Conservation (phyloP, 305 asterid species). For the Fraxinus ornus region DNA sequence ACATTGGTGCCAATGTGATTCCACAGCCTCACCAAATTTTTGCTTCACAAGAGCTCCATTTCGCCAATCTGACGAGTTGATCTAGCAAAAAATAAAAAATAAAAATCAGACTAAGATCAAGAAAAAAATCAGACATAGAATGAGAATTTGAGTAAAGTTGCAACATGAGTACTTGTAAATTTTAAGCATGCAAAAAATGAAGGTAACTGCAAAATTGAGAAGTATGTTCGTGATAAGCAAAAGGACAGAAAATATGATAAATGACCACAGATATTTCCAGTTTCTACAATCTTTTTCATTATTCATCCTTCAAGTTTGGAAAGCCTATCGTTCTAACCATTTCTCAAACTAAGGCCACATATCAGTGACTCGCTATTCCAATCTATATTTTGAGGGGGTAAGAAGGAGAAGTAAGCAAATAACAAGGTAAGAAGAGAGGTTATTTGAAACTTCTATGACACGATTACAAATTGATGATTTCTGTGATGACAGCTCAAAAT, state of each 20-base stretch:
- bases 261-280: not conserved
- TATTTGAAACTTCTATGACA: not conserved
- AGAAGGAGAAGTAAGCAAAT: not conserved
- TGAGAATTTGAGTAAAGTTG: conserved; percentile 11
- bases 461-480: not conserved
- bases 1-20: conserved; percentile 89
- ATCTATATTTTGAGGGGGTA: not conserved
- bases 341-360: not conserved
- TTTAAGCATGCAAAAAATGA: not conserved
- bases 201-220: not conserved
- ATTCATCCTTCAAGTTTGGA: not conserved
- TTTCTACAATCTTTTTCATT: not conserved
- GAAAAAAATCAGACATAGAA: conserved; percentile 8
- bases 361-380: not conserved
- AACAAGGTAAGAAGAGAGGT: not conserved
- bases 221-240: not conserved
- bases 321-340: not conserved
- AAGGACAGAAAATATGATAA: not conserved
- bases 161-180: not conserved
- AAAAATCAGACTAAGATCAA: no score
- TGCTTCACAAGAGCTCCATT: conserved; percentile 90
- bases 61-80: conserved; percentile 97
- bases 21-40: conserved; percentile 93
- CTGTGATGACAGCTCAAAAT: not conserved
- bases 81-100: conserved; percentile 40